A percentile compares a stretch with the other conserved stretches of the same genome.
phyloP scores from a whole-genome alignment of 1,139 yeast species.

The Blastobotrys ciferrii region DNA sequence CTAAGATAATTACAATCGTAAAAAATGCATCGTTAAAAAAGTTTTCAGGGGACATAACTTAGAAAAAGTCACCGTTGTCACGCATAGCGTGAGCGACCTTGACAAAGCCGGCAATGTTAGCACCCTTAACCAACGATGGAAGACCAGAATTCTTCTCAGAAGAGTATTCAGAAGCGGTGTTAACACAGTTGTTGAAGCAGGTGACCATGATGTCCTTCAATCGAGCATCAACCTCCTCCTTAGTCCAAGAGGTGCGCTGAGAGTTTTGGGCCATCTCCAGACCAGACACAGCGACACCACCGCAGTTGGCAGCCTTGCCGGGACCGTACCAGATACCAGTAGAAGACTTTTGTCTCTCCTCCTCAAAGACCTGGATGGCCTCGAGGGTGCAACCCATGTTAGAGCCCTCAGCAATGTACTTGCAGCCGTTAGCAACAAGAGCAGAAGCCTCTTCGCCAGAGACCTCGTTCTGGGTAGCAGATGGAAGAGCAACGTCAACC shows the following conservation, averaged over 20 bases:
- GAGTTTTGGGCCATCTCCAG: conserved; percentile 99
- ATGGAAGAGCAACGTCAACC: conserved; percentile 95
- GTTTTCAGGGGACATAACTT: too few species aligned
- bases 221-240: conserved; percentile 84
- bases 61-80: conserved; percentile 85
- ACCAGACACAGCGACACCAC: conserved; percentile 99
- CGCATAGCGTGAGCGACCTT: conserved; percentile 98
- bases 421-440: conserved; percentile 86
- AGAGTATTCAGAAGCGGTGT: conserved; percentile 78
- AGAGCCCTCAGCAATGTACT: conserved; percentile 97
- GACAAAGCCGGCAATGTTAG: conserved; percentile 97
- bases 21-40: conserved; percentile 6
- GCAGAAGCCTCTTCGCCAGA: conserved; percentile 96
- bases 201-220: conserved; percentile 88
- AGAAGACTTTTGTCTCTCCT: conserved; percentile 58
- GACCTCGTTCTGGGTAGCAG: conserved; percentile 98
- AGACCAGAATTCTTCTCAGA: conserved; percentile 63
- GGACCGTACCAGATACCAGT: conserved; percentile 96
- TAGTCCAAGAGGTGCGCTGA: conserved; percentile 83
- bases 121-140: conserved; percentile 97
- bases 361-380: conserved; percentile 93
- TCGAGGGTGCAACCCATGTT: conserved; percentile 99
- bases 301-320: conserved; percentile 99
- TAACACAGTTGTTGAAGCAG: conserved; percentile 90
- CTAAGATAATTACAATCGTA: conserved; percentile 4